These are phyloP conservation scores for Agaricus subrufescens DNA, from an alignment of 768 basidiomycete species.

Conservation along the genomic window DNA sequence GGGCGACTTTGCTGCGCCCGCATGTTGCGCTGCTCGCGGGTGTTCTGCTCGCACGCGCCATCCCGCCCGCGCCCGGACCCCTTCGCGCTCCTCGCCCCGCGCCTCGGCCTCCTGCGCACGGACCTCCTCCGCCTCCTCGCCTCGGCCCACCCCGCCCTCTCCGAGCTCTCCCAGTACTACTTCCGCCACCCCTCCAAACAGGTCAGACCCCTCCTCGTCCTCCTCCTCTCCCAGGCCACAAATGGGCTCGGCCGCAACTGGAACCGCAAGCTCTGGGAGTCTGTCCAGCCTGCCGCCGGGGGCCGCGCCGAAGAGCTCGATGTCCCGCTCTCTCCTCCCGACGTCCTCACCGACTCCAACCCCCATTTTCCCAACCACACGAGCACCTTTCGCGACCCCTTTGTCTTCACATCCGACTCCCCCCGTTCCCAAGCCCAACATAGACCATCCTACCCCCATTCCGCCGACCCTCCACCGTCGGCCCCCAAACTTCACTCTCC, in stretches of 20 bases:
- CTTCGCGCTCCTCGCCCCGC: constrained; percentile 58
- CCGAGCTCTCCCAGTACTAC: constrained; percentile 88
- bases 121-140: constrained; percentile 72
- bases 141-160: constrained; percentile 78
- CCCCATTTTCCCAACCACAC: constrained; percentile 67
- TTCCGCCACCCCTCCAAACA: constrained; percentile 89
- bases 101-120: constrained; percentile 62
- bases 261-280: constrained; percentile 49
- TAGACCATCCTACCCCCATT: constrained; percentile 21
- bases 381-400: constrained; percentile 43
- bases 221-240: constrained; percentile 84
- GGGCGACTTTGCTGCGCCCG: too few relatives aligned
- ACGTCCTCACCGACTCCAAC: constrained; percentile 89
- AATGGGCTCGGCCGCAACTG: constrained; percentile 78
- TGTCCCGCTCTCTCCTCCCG: constrained; percentile 61
- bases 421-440: constrained; percentile 25
- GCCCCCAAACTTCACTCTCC: constrained; percentile 8
- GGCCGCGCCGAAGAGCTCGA: constrained; percentile 59
- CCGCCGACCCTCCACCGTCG: constrained; percentile 12
- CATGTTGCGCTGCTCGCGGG: constrained; percentile 5
- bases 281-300: constrained; percentile 43
- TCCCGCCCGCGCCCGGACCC: constrained; percentile 49
- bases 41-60: background rate
- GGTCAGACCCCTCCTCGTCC: constrained; percentile 80
- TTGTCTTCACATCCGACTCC: constrained; percentile 29